These are phyloP conservation scores for Cyclotella sp. DNA, from an alignment of 108 stramenopile species.

Conservation along the genomic window DNA sequence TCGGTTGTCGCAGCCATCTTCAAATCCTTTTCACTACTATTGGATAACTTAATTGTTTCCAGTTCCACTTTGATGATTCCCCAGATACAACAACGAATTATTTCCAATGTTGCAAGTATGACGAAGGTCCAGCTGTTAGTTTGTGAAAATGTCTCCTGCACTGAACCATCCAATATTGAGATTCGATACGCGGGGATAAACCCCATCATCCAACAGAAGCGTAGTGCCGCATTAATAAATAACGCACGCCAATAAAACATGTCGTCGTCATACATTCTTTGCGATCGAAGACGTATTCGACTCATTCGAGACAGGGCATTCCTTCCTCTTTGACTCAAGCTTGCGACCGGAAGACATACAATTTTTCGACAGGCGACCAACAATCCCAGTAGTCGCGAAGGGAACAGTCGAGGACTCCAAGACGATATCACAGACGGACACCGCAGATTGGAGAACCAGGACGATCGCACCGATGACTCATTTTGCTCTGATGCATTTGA, in stretches of 20 bases:
- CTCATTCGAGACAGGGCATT: slow-evolving; percentile 51
- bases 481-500: slow-evolving; percentile 34
- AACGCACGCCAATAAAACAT: slow-evolving; percentile 82
- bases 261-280: slow-evolving; percentile 76
- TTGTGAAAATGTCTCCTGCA: slow-evolving; percentile 68
- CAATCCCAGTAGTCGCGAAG: slow-evolving; percentile 22
- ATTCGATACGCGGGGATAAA: slow-evolving; percentile 85
- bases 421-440: slow-evolving; percentile 52
- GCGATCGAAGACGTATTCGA: slow-evolving; percentile 73
- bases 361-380: slow-evolving; percentile 29
- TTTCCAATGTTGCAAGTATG: slow-evolving; percentile 71
- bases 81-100: slow-evolving; percentile 81
- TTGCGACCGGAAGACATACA: slow-evolving; percentile 25
- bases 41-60: slow-evolving; percentile 79
- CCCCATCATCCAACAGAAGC: slow-evolving; percentile 88
- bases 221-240: slow-evolving; percentile 54
- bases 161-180: slow-evolving; percentile 60
- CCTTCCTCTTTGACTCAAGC: slow-evolving; percentile 40
- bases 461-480: slow-evolving; percentile 16
- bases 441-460: slow-evolving; percentile 1
- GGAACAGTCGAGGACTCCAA: slow-evolving; percentile 56
- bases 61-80: slow-evolving; percentile 82
- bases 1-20: slow-evolving; percentile 42
- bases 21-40: slow-evolving; percentile 56
- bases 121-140: slow-evolving; percentile 78